phyloP scores from a whole-genome alignment of 352 stramenopile genomes.

The Pythium brassicae region DNA sequence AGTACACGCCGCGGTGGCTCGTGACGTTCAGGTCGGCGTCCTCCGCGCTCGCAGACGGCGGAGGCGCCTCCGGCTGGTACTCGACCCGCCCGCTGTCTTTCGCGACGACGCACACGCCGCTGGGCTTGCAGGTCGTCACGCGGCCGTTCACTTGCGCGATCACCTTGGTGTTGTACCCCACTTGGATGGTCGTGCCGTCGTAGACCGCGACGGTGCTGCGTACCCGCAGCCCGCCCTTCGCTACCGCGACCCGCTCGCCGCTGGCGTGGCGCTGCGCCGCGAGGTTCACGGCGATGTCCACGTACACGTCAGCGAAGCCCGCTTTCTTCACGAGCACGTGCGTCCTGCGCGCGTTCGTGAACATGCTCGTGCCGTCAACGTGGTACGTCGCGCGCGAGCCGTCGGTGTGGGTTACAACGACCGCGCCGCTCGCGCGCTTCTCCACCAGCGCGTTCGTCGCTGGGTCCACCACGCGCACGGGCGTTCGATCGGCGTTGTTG shows the following conservation, averaged over 20 bases:
- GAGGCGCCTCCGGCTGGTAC: slow-evolving; percentile 16
- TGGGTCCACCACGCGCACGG: slow-evolving; percentile 45
- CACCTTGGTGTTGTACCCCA: slow-evolving; percentile 76
- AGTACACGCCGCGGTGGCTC: slow-evolving; percentile 64
- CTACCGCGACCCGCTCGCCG: slow-evolving; percentile 59
- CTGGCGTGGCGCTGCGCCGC: slow-evolving; percentile 48
- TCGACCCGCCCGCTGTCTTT: slow-evolving; percentile 76
- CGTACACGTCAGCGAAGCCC: slow-evolving; percentile 52
- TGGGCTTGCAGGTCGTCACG: slow-evolving; percentile 42
- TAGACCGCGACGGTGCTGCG: slow-evolving; percentile 43
- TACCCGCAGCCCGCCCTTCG: slow-evolving; percentile 59
- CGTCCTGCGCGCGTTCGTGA: slow-evolving; percentile 32
- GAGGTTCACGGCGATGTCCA: slow-evolving; percentile 69
- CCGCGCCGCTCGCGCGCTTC: slow-evolving; percentile 32
- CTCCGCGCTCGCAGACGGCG: slow-evolving; percentile 13
- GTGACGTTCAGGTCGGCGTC: slow-evolving; percentile 58
- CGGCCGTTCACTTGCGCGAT: slow-evolving; percentile 70
- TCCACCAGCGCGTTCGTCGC: slow-evolving; percentile 70
- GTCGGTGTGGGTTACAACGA: slow-evolving; percentile 62
- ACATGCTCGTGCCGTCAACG: slow-evolving; percentile 59
- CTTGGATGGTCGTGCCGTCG: slow-evolving; percentile 56
- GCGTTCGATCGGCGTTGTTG: slow-evolving; percentile 1
- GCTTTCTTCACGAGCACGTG: slow-evolving; percentile 56
- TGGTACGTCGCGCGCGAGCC: slow-evolving; percentile 61
- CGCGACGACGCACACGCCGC: slow-evolving; percentile 39